Evolutionary conservation across 352 stramenopile genomes (phyloP).

Genomic region (Phytophthora litchii): DNA sequence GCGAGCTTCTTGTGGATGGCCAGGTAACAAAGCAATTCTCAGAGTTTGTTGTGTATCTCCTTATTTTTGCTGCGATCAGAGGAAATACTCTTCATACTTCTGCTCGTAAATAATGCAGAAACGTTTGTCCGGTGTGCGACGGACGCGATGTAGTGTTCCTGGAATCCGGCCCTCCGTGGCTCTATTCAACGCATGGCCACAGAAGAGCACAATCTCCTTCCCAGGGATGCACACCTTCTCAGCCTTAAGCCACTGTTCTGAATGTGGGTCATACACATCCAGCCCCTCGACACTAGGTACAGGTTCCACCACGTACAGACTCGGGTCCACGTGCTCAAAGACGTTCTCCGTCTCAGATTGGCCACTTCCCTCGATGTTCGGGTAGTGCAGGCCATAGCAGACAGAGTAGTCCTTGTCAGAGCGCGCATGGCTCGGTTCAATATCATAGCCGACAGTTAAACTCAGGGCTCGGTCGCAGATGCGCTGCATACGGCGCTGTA

Average conservation of each 20-base stretch:
- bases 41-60: background rate
- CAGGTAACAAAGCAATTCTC: too few species aligned
- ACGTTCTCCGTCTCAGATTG: constrained; percentile 65
- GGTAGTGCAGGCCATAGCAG: constrained; percentile 71
- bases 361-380: constrained; percentile 53
- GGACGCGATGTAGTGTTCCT: constrained; percentile 60
- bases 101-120: constrained; percentile 76
- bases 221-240: constrained; percentile 56
- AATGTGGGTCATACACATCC: constrained; percentile 60
- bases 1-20: too few species aligned
- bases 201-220: constrained; percentile 68
- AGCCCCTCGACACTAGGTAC: constrained; percentile 58
- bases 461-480: constrained; percentile 61
- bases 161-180: constrained; percentile 52
- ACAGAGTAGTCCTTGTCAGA: constrained; percentile 58
- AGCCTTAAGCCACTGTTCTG: constrained; percentile 56
- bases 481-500: constrained; percentile 51
- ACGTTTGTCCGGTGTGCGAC: constrained; percentile 39
- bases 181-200: constrained; percentile 55
- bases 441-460: constrained; percentile 53
- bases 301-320: constrained; percentile 63
- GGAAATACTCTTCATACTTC: constrained; percentile 66
- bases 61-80: constrained; percentile 18
- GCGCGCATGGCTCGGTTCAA: constrained; percentile 35
- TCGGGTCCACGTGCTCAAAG: constrained; percentile 71